Evolutionary conservation across 352 stramenopile species (phyloP).

Genomic region (Salisapilia sapeloensis): DNA sequence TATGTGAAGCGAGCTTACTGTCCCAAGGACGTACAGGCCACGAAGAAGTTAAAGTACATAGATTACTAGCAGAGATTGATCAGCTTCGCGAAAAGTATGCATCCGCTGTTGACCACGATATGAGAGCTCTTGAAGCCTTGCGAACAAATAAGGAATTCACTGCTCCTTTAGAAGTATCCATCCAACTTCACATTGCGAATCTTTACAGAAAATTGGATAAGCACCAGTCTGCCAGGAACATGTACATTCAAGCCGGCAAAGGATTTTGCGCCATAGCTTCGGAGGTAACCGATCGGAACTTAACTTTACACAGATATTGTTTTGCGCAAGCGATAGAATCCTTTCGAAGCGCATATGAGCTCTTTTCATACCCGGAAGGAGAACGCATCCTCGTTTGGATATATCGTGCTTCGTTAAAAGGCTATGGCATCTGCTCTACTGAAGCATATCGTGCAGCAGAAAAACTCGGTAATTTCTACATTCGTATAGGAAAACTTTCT

Average conservation of each 20-base stretch:
- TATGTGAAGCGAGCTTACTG: too few relatives aligned
- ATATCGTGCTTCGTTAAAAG: slow-evolving; percentile 16
- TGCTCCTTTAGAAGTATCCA: slow-evolving; percentile 34
- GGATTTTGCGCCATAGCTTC: slow-evolving; percentile 45
- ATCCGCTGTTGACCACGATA: too few relatives aligned
- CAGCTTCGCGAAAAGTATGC: too few relatives aligned
- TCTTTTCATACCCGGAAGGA: slow-evolving; percentile 12
- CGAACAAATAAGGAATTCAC: slow-evolving; percentile 22
- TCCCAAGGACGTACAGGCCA: too few relatives aligned
- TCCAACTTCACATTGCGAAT: slow-evolving; percentile 43
- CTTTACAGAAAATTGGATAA: slow-evolving; percentile 17
- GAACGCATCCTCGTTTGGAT: slow-evolving; percentile 22
- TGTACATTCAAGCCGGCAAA: slow-evolving; percentile 18
- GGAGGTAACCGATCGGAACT: slow-evolving; percentile 29
- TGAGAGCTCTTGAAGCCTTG: too few relatives aligned
- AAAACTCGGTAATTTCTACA: slow-evolving; percentile 18
- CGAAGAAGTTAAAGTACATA: too few relatives aligned
- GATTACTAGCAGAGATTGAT: too few relatives aligned
- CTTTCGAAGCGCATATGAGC: slow-evolving; percentile 10
- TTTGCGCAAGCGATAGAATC: slow-evolving; percentile 37
- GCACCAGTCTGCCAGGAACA: slow-evolving; percentile 1
- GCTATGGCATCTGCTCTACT: slow-evolving; percentile 46
- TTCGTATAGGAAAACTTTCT: slow-evolving; percentile 19
- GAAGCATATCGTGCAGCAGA: slow-evolving; percentile 24
- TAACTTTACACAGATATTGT: slow-evolving; percentile 32